Base-by-base conservation (phyloP, 352 stramenopile genomes). In the Elongisporangium anandrum region DNA sequence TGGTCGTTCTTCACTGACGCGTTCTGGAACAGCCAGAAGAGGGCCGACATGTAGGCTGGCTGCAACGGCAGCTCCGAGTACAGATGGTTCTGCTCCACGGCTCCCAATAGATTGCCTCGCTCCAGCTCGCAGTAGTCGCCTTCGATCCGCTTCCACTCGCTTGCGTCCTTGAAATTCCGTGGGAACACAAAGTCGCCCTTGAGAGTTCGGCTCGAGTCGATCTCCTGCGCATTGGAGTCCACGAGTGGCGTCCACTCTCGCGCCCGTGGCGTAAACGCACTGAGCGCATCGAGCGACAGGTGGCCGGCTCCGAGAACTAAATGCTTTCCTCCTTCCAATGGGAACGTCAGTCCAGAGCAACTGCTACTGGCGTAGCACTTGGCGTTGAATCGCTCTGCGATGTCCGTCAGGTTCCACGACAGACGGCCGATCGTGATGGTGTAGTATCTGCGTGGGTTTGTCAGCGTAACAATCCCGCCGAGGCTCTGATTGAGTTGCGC, bases 121-220 rank as follows among this genome's bases (percentile, higher is more conserved):
- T 85, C 75, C 7, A 65, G 59, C 60, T 87, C 74, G 59, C 77
- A 87, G 50, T 60, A 55, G 54, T 57, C 60, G 3, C 67, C 70
- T 19, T 70, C 50, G 6, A 85, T 57, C 19, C 61, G 55, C 12
- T 61, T 64, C 75, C 75, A 85, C 0, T 51, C 52, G 17, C 5
- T 66, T 1, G 63, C 53, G 45, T 79, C 65, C 1, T 54, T 26
- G 60, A 87, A 87, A 57, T 77, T 81, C 45, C 60, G 60, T 10
- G 72, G 74, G 41, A 87, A 83, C 23, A 87, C 63, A 50, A 87
- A 75, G 57, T 87, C 77, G 56, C 57, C 71, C 61, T 87, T 87
- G 41, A 87, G 60, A 6, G 70, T 73, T 15, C 76, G 67, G 21
- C 70, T 73, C 48, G 52, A 62, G 49, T 84, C 77, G 45, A 85